phyloP scores from a whole-genome alignment of 1,284 basidiomycete genomes.

The Cryptococcus maquisensis region DNA sequence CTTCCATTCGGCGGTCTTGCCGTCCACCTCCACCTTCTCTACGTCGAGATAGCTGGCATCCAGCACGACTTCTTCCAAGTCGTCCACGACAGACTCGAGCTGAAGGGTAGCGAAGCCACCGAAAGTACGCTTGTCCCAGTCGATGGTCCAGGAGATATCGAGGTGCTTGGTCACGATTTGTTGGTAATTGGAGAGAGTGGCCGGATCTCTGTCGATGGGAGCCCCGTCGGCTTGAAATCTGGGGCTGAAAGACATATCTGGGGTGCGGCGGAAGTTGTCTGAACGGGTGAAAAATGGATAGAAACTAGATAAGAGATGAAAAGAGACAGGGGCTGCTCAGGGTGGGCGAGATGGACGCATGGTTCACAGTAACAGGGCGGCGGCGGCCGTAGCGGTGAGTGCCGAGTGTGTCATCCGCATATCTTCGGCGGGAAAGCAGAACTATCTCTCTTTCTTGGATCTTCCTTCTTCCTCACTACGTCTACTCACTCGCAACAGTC shows the following conservation, averaged over 20 bases:
- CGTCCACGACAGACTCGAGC: slow-evolving; percentile 55
- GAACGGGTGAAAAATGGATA: no score
- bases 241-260: slow-evolving; percentile 32
- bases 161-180: slow-evolving; percentile 66
- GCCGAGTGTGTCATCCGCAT: no score
- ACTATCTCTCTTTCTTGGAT: no score
- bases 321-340: no score
- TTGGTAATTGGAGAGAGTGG: slow-evolving; percentile 74
- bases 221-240: slow-evolving; percentile 14
- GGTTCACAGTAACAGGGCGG: no score
- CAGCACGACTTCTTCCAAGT: slow-evolving; percentile 66
- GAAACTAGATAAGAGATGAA: no score
- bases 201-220: slow-evolving; percentile 56
- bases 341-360: no score
- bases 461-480: no score
- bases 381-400: no score
- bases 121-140: slow-evolving; percentile 67
- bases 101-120: slow-evolving; percentile 64
- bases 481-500: no score
- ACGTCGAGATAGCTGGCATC: slow-evolving; percentile 76
- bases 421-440: no score
- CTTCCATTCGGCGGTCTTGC: slow-evolving; percentile 58
- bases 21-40: slow-evolving; percentile 56
- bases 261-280: no score
- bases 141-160: slow-evolving; percentile 74